These are phyloP conservation scores for Gleditsia sinensis DNA, from an alignment of 306 rosid species.

Conservation along the genomic window DNA sequence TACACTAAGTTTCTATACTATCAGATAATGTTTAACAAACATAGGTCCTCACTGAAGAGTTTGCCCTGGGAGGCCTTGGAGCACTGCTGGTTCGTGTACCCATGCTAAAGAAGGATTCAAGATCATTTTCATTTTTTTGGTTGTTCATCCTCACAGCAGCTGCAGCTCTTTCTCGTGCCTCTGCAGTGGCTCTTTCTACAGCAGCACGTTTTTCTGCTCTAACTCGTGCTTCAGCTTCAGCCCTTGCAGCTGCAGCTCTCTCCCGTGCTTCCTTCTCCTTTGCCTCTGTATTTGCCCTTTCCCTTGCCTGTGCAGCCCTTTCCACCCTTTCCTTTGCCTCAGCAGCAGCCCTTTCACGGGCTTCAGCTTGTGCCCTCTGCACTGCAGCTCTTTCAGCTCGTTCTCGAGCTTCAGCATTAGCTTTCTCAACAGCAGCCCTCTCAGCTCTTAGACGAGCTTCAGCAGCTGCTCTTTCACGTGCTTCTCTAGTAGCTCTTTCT, in stretches of 20 bases:
- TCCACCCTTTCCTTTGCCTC: slow-evolving; percentile 72
- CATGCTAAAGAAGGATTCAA: slow-evolving; percentile 79
- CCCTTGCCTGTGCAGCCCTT: slow-evolving; percentile 69
- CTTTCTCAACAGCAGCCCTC: slow-evolving; percentile 85
- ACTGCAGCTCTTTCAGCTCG: slow-evolving; percentile 99
- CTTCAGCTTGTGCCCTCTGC: slow-evolving; percentile 95
- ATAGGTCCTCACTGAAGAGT: slow-evolving; percentile 63
- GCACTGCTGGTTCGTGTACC: slow-evolving; percentile 76
- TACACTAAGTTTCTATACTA: slow-evolving; percentile 1
- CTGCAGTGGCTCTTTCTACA: slow-evolving; percentile 80
- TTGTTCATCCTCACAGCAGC: slow-evolving; percentile 79
- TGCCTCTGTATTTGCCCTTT: slow-evolving; percentile 67
- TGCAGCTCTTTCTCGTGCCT: slow-evolving; percentile 83
- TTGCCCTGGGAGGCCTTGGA: slow-evolving; percentile 89
- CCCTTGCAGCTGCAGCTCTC: slow-evolving; percentile 52
- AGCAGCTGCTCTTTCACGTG: slow-evolving; percentile 91
- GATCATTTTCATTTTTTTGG: slow-evolving; percentile 77
- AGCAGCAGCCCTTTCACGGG: slow-evolving; percentile 96
- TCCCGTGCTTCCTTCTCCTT: slow-evolving; percentile 48
- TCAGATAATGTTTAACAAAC: slow-evolving; percentile 27
- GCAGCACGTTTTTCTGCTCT: slow-evolving; percentile 85
- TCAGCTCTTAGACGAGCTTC: slow-evolving; percentile 88
- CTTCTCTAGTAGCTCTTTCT: slow-evolving; percentile 98
- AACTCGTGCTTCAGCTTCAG: slow-evolving; percentile 75
- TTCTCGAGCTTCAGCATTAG: slow-evolving; percentile 83